Base-by-base conservation (phyloP, 192 early-diverging fungal genomes). In the Backusella luteola region DNA sequence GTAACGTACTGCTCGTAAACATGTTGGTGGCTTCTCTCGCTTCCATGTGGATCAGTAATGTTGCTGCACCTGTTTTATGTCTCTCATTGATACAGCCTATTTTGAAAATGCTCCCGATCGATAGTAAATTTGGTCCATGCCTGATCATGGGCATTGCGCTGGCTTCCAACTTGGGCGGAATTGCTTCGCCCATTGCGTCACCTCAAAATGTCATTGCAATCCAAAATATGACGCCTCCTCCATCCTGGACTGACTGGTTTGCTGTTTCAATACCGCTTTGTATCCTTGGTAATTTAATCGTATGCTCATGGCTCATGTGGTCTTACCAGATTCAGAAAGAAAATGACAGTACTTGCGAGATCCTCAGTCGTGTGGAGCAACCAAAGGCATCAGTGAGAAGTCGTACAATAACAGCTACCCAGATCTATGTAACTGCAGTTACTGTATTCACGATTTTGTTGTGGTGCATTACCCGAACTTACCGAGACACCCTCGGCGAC, bases 11-110 rank as follows among this genome's bases (percentile, higher is more conserved):
- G 23, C 85, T 99, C 23, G 93, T 94, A 44, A 96, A 96, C 67
- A 99, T 99, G 95, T 87, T 97, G 38, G 96, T 99, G 0, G 94
- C 94, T 12, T 96, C 96, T 1, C 90, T 99, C 84, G 95, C 95
- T 14, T 95, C 93, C 83, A 99, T 99, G 97, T 97, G 95, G 97
- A 99, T 99, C 74, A 92, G 90, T 66, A 99, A 99, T 76, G 97
- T 99, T 2, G 97, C 97, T 1, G 96, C 97, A 19, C 97, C 97
- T n/a, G 97, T 97, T 19, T 84, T 99, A 12, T 99, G 96, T 84
- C 96, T 99, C 74, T 95, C 94, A 52, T 84, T 99, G 74, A 93
- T 96, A 75, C 90, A 92, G 87, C 97, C 97, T 21, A 98, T 97
- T 44, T 88, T 98, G 44, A 91, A 95, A 75, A 96, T 93, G 34